These are phyloP conservation scores for Fereydounia khargensis DNA, from an alignment of 1,284 basidiomycete species.

Conservation along the genomic window DNA sequence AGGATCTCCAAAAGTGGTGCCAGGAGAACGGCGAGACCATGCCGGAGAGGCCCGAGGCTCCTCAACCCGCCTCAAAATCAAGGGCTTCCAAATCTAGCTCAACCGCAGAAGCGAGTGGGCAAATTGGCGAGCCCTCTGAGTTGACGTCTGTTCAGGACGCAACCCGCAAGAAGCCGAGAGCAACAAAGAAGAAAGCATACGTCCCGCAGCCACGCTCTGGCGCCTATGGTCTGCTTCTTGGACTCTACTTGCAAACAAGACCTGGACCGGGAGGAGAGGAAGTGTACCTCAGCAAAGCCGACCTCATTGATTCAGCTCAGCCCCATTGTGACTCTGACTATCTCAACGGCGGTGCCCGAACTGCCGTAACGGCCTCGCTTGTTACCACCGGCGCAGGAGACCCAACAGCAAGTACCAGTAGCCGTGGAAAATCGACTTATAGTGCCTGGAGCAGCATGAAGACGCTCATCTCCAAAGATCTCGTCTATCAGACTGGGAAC, in stretches of 20 bases:
- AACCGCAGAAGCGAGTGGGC: neutral
- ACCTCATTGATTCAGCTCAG: slow-evolving; percentile 47
- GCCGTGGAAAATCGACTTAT: slow-evolving; percentile 30
- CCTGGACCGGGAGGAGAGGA: slow-evolving; percentile 8
- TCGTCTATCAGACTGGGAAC: slow-evolving; percentile 50
- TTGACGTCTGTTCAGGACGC: neutral
- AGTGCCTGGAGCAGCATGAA: slow-evolving; percentile 56
- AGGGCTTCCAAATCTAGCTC: neutral
- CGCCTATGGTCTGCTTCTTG: slow-evolving; percentile 51
- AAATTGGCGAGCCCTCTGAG: neutral
- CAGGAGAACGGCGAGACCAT: slow-evolving; percentile 18
- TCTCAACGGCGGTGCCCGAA: slow-evolving; percentile 12
- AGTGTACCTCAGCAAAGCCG: slow-evolving; percentile 31
- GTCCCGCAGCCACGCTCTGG: slow-evolving; percentile 50
- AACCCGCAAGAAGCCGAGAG: slow-evolving; percentile 4
- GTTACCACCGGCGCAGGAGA: slow-evolving; percentile 8
- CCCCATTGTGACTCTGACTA: slow-evolving; percentile 51
- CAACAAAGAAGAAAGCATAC: slow-evolving; percentile 35
- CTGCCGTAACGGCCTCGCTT: slow-evolving; percentile 9
- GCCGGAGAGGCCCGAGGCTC: slow-evolving; percentile 23
- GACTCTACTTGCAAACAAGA: slow-evolving; percentile 28
- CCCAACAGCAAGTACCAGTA: slow-evolving; percentile 3
- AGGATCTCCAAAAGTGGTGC: slow-evolving; percentile 44
- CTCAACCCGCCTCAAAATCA: neutral
- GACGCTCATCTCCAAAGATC: slow-evolving; percentile 52